Evolutionary conservation across 805 yeast species (phyloP), one percentile per base, ranked within the genome.

Genomic region (Saturnispora ahearnii): DNA sequence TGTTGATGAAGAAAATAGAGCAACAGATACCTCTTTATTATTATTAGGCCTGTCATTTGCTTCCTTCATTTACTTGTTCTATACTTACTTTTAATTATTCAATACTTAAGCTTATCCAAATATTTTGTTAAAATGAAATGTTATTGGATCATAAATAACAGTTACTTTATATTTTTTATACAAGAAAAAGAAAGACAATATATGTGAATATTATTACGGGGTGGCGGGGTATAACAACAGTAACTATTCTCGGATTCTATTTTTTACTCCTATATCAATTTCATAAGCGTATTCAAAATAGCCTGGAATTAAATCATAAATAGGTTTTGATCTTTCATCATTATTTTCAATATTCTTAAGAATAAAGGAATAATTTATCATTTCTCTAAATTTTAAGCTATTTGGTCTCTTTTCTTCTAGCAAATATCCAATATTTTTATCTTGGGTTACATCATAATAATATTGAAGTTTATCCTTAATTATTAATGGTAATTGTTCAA

Each of bases 21-120:
- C 51, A 10, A 50, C 59, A 22, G 53, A 53, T 40, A 41, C 47
- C 4, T 44, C 56, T 8, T 41, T 61, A 18, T 34, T 56, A n/a
- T 44, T 59, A 13, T 41, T 58, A 33, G 59, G 61, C 3, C 22
- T 56, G n/a, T 57, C 62, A 7, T n/a, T 56, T 15, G 53, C 51
- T n/a, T 50, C 58, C 4, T 22, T 58, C 21, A 5, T 55, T 15
- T 56, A 49, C 45, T 50, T 54, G 12, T 13, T 48, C 13, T 48
- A 37, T 13, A 30, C 50, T 12, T 56, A 50, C 30, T 38, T 38
- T 30, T 46, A 38, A 46, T 3, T 15, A 31, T 24, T 22, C 45
- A 22, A 36, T 18, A 18, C 10, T 18, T 18, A 36, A 36, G 12
- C 8, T 36, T 36, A 36, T 36, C 21, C 15, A 22, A 36, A 12